Base-by-base conservation (phyloP, 2,329 filamentous ascomycete genomes). In the Epichloe sp. region DNA sequence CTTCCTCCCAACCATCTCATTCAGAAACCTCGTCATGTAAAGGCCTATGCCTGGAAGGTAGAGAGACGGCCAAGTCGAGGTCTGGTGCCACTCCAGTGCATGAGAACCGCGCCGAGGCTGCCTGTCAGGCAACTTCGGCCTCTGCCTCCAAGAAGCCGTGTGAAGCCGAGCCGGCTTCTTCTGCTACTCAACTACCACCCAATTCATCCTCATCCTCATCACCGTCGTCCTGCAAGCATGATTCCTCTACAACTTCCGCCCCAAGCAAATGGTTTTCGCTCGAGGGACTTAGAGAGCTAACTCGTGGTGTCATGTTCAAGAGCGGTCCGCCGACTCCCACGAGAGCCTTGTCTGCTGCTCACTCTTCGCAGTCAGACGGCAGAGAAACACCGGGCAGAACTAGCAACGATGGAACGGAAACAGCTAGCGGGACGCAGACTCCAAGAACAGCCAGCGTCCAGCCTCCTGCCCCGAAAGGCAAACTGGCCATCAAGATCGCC, bases 251-350 rank as follows among this genome's bases (percentile, higher is more conserved):
- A 61, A 60, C 64, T 57, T 61, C 68, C 55, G 64, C 64, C 57
- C 65, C 66, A 58, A 68, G 68, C 65, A 70, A 78, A 65, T 83
- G 79, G 70, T 77, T 78, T 67, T 80, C 82, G 65, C 73, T 80
- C 75, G 76, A 79, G 70, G 77, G 79, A 73, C 77, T 85, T 69
- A 86, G 80, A 75, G 85, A 84, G 86, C 90, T 96, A 88, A 96
- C 89, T 80, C 78, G 82, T 78, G 80, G 63, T 63, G 60, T 66
- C 57, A 62, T 81, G 69, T 74, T 81, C 75, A 95, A 96, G 90
- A 95, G 88, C 75, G 93, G 88, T 60, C 86, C 88, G 59, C 83
- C 89, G 54, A 90, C 91, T 59, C 94, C 91, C 51, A 91, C 88
- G 57, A 84, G 91, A 71, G 86, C 90, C 54, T 80, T 91, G 62